Conservation (phyloP, 2,329 filamentous ascomycete species). For the Neopestalotiopsis rosae region DNA sequence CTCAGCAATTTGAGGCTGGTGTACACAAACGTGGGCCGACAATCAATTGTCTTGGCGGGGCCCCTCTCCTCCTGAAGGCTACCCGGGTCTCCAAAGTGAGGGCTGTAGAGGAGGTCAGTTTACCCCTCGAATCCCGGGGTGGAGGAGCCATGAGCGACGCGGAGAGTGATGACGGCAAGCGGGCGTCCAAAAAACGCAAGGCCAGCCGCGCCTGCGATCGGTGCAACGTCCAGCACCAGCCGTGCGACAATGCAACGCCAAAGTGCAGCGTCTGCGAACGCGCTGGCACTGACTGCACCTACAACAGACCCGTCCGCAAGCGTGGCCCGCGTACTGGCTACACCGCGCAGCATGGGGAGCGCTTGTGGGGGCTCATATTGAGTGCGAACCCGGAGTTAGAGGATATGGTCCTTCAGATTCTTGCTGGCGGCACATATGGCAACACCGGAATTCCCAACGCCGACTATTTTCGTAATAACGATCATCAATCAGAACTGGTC, state of each 20-base stretch:
- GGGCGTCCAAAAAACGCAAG: constrained; percentile 40
- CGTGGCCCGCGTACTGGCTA: constrained; percentile 39
- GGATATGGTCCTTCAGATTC: constrained; percentile 35
- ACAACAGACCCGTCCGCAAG: constrained; percentile 40
- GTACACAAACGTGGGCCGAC: neutral
- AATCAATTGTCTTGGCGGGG: neutral
- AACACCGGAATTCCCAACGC: constrained; percentile 35
- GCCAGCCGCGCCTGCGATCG: constrained; percentile 47
- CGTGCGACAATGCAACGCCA: constrained; percentile 53
- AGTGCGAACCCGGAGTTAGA: constrained; percentile 37
- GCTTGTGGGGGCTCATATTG: constrained; percentile 39
- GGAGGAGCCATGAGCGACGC: constrained; percentile 40
- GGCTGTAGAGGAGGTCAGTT: neutral
- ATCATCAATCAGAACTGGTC: constrained; percentile 39
- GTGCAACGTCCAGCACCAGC: constrained; percentile 53
- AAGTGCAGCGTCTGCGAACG: constrained; percentile 50
- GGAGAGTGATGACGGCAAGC: constrained; percentile 38
- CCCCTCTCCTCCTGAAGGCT: neutral
- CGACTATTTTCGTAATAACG: constrained; percentile 38
- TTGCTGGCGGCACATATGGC: constrained; percentile 34
- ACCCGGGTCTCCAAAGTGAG: neutral
- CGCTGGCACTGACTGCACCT: constrained; percentile 40
- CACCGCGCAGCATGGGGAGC: constrained; percentile 40
- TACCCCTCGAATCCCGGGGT: constrained; percentile 8
- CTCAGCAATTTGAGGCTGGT: neutral